These are phyloP conservation scores for Discostella stelligeroides DNA, from an alignment of 108 stramenopile genomes.

Conservation along the genomic window DNA sequence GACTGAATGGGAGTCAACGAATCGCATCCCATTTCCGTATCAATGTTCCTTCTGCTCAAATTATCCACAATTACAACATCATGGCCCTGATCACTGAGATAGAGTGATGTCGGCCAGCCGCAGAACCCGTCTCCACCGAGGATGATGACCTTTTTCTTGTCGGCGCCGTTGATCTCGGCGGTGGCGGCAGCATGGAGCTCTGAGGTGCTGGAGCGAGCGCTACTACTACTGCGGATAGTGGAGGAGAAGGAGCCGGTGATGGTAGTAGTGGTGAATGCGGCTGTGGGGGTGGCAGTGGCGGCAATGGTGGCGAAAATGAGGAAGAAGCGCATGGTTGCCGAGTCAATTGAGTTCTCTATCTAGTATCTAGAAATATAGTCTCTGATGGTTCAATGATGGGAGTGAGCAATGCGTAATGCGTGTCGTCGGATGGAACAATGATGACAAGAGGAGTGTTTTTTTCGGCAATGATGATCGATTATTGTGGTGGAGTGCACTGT, in stretches of 20 bases:
- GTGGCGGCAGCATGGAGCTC: constrained; percentile 19
- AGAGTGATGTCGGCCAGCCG: constrained; percentile 96
- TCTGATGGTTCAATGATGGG: no score
- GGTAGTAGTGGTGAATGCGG: constrained; percentile 37
- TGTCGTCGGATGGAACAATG: no score
- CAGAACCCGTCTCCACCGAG: constrained; percentile 98
- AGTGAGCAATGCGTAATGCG: no score
- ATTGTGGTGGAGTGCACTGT: no score
- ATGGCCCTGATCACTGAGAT: constrained; percentile 90
- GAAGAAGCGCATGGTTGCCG: constrained; percentile 34
- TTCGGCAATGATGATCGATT: no score
- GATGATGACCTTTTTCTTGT: constrained; percentile 88
- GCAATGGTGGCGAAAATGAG: constrained; percentile 32
- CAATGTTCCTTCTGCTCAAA: constrained; percentile 92
- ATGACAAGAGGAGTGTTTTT: no score
- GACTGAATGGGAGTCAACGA: constrained; percentile 93
- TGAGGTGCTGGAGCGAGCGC: background rate
- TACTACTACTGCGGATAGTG: background rate
- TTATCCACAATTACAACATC: constrained; percentile 96
- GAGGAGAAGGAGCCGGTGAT: background rate
- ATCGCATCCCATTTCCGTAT: constrained; percentile 91
- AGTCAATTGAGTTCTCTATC: no score
- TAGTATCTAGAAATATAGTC: no score
- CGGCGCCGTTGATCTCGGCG: constrained; percentile 28
- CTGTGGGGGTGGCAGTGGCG: constrained; percentile 12